A percentile compares a stretch with the other conserved stretches of the same genome.
These are phyloP conservation scores for Yamadazyma spencermartinsiae DNA, from an alignment of 1,139 yeast genomes.

Conservation along the genomic window DNA sequence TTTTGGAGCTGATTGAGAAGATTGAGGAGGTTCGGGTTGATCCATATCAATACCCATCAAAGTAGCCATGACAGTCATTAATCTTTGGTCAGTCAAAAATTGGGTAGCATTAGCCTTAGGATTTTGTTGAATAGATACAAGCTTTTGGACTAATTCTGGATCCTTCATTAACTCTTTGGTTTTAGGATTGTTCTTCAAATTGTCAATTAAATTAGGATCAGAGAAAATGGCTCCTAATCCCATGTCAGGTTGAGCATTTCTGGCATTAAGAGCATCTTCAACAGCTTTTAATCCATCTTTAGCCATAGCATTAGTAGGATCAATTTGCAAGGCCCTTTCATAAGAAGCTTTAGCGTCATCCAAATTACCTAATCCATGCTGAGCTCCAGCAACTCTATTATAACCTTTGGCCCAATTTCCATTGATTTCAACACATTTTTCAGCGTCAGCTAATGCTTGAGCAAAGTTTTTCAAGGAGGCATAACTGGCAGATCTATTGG, in stretches of 20 bases:
- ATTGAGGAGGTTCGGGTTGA: slow-evolving; percentile 34
- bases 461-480: slow-evolving; percentile 75
- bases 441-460: slow-evolving; percentile 80
- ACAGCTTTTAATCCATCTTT: slow-evolving; percentile 77
- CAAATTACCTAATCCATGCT: slow-evolving; percentile 76
- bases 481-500: slow-evolving; percentile 92
- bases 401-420: slow-evolving; percentile 93
- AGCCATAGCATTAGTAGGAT: slow-evolving; percentile 83
- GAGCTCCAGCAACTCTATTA: slow-evolving; percentile 92
- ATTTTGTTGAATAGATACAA: slow-evolving; percentile 63
- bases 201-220: slow-evolving; percentile 77
- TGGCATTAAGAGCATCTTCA: slow-evolving; percentile 51
- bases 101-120: slow-evolving; percentile 72
- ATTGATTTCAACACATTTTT: slow-evolving; percentile 76
- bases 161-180: slow-evolving; percentile 86
- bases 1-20: slow-evolving; percentile 18
- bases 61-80: slow-evolving; percentile 87
- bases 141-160: slow-evolving; percentile 76
- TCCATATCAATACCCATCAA: slow-evolving; percentile 81
- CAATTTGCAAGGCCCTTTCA: slow-evolving; percentile 80
- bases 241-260: slow-evolving; percentile 58
- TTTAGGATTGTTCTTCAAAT: slow-evolving; percentile 80
- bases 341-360: slow-evolving; percentile 71
- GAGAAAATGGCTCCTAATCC: slow-evolving; percentile 77
- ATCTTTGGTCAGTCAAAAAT: slow-evolving; percentile 74